These are phyloP conservation scores for Ganoderma lucidum DNA, from an alignment of 1,284 basidiomycete species.

Conservation along the genomic window DNA sequence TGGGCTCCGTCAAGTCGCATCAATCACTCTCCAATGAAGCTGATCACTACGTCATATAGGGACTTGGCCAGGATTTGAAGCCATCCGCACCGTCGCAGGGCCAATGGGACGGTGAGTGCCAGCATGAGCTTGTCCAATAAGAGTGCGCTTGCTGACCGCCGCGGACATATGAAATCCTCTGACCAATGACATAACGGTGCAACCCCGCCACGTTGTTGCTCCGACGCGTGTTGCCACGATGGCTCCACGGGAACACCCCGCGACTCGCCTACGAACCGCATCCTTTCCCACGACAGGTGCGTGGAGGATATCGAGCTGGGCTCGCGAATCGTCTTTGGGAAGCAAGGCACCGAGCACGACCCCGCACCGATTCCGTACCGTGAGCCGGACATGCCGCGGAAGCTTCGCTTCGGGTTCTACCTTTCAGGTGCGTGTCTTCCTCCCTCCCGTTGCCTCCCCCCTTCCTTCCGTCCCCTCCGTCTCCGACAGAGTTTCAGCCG, in stretches of 20 bases:
- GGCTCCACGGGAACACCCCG: conserved; percentile 5
- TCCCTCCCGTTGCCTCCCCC: neutral
- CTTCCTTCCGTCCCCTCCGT: neutral
- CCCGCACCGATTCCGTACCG: conserved; percentile 68
- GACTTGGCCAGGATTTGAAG: conserved; percentile 71
- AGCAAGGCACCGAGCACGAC: conserved; percentile 48
- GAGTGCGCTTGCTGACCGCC: conserved; percentile 9
- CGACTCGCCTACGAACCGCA: neutral
- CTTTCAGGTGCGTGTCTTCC: conserved; percentile 53
- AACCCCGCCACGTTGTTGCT: conserved; percentile 1
- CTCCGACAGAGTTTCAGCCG: neutral
- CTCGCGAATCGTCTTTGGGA: conserved; percentile 63
- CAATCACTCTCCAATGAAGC: neutral
- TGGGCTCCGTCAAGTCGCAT: neutral
- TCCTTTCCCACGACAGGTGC: conserved; percentile 48
- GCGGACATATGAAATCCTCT: conserved; percentile 15
- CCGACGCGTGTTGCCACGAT: neutral
- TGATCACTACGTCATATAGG: conserved; percentile 42
- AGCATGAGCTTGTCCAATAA: conserved; percentile 7
- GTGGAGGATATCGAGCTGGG: conserved; percentile 74
- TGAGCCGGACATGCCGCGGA: conserved; percentile 59
- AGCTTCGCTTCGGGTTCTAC: conserved; percentile 80
- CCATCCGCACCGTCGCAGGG: conserved; percentile 65
- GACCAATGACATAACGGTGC: conserved; percentile 1
- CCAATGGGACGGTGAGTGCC: conserved; percentile 74